These are phyloP conservation scores for Trypanosoma theileri DNA, from an alignment of 208 protist genomes.

Conservation along the genomic window DNA sequence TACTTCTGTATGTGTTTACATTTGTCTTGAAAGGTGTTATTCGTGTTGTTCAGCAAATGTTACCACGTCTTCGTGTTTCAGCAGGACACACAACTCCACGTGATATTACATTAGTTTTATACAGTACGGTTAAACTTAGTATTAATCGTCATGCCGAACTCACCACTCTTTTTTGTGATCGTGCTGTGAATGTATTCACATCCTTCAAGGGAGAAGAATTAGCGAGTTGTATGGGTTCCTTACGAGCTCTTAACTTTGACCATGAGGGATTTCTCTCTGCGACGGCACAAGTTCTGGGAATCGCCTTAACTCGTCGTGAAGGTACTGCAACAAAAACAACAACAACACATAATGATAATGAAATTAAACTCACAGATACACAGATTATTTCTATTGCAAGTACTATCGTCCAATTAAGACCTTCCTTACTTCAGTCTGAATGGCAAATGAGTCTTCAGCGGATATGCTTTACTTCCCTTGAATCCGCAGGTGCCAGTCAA, in stretches of 20 bases:
- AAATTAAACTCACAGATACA: conserved; percentile 17
- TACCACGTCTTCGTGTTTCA: conserved; percentile 75
- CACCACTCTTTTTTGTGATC: conserved; percentile 64
- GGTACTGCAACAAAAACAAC: not conserved
- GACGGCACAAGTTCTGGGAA: conserved; percentile 26
- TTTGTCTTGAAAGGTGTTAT: conserved; percentile 79
- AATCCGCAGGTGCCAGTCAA: conserved; percentile 9
- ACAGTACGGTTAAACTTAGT: conserved; percentile 74
- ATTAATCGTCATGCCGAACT: conserved; percentile 54
- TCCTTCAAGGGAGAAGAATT: conserved; percentile 68
- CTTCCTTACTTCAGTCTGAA: conserved; percentile 9
- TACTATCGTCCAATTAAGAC: conserved; percentile 25
- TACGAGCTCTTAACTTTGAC: conserved; percentile 41
- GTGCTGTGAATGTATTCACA: conserved; percentile 43
- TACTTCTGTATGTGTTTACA: conserved; percentile 81
- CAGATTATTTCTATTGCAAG: conserved; percentile 27
- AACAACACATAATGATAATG: not conserved
- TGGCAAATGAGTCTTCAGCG: conserved; percentile 26
- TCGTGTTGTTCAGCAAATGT: conserved; percentile 75
- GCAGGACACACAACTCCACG: conserved; percentile 44
- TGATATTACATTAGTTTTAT: conserved; percentile 72
- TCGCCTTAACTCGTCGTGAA: conserved; percentile 17
- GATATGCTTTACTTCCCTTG: conserved; percentile 15
- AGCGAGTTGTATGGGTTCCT: conserved; percentile 69
- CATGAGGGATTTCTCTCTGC: conserved; percentile 34